Evolutionary conservation across 2,329 filamentous ascomycete genomes (phyloP), one percentile per base, ranked within the genome.

Genomic region (Fusarium longipes): DNA sequence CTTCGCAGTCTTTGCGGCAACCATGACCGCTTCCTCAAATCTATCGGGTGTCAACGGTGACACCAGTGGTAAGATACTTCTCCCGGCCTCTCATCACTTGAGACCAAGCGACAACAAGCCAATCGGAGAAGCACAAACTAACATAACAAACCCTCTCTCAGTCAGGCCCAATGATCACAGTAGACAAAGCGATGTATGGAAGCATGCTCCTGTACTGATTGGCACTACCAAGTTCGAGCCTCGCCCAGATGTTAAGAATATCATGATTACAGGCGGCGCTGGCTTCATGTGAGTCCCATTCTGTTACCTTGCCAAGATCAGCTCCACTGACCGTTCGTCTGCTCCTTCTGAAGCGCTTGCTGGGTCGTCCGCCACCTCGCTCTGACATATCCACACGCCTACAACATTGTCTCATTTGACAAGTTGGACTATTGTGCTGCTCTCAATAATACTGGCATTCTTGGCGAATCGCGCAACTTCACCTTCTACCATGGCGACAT

Each of bases 391-490:
- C 86, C 90, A 5, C 76, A 89, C 38, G 83, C 87, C 66, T 96
- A 96, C 83, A 92, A 91, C 74, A 87, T 95, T 65, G 83, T 95
- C 49, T 94, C 90, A 32, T 93, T 94, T 73, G 92, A 96, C 80
- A 95, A 94, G 79, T 84, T 95, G 60, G 92, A 95, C 77, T 93
- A 93, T 80, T 93, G 91, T 80, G 86, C 92, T 9, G 91, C 91
- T 9, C 82, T 93, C 70, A 93, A 93, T 81, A 96, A 95, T 78
- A 93, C 91, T 5, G 84, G 89, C 42, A 83, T 86, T 49, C 84
- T 95, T 47, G 86, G 91, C 71, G 83, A 85, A 65, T 85, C 84
- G 70, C 82, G 84, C 54, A 95, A 94, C 78, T 96, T 94, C 77
- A 86, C 84, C 29, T 95, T 95, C 76, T 91, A 92, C 77, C 88